These are phyloP conservation scores for Myxozyma melibiosi DNA, from an alignment of 805 yeast species.

Conservation along the genomic window DNA sequence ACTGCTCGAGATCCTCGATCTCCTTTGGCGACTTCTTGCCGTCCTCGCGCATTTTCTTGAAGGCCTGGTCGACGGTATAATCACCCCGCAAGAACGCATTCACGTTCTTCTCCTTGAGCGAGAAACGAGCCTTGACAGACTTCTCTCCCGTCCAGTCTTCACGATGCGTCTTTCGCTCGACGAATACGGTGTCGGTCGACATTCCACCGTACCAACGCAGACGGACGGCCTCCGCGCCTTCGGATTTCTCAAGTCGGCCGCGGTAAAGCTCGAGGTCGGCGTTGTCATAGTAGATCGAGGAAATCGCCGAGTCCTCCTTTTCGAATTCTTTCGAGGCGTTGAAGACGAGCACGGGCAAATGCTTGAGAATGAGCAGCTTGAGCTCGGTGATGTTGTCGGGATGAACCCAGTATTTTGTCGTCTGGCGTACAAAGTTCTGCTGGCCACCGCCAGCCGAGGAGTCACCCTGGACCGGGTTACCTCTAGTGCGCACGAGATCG, in stretches of 20 bases:
- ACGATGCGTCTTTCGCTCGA: slow-evolving; percentile 96
- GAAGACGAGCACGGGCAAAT: slow-evolving; percentile 94
- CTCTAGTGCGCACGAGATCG: slow-evolving; percentile 92
- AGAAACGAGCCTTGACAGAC: slow-evolving; percentile 96
- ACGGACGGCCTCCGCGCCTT: slow-evolving; percentile 98
- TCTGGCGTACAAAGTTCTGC: slow-evolving; percentile 97
- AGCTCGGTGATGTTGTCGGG: slow-evolving; percentile 97
- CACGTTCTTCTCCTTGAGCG: slow-evolving; percentile 86
- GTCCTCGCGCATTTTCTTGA: slow-evolving; percentile 89
- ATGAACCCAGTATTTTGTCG: slow-evolving; percentile 99
- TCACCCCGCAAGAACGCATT: slow-evolving; percentile 82
- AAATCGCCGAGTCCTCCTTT: slow-evolving; percentile 90
- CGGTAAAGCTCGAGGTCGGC: slow-evolving; percentile 85
- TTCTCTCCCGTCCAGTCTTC: slow-evolving; percentile 99
- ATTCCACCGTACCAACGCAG: slow-evolving; percentile 99
- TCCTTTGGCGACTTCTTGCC: slow-evolving; percentile 86
- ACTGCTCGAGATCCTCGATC: slow-evolving; percentile 86
- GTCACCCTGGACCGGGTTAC: slow-evolving; percentile 93
- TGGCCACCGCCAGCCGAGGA: slow-evolving; percentile 97
- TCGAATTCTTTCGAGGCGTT: slow-evolving; percentile 96
- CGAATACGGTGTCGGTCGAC: slow-evolving; percentile 87
- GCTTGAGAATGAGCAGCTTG: slow-evolving; percentile 88
- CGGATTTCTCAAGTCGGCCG: slow-evolving; percentile 92
- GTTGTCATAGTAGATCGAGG: slow-evolving; percentile 95
- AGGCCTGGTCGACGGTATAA: slow-evolving; percentile 84